Conservation (phyloP, 2,329 filamentous ascomycete species). For the Ophiognomonia clavigignenti-juglandacearum region DNA sequence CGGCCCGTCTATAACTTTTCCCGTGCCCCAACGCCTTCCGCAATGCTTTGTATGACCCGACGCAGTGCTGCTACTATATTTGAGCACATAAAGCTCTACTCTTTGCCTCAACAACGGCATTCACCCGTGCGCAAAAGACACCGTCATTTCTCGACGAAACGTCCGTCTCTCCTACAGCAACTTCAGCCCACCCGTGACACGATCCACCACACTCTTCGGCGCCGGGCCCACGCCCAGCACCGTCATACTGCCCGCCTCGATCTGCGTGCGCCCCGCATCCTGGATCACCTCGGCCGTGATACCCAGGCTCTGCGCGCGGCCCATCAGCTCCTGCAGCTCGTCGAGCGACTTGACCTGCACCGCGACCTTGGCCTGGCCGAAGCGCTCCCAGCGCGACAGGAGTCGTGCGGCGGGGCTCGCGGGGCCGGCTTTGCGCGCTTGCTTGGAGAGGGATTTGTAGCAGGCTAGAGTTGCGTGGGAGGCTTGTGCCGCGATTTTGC, state of each 20-base stretch:
- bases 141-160: not conserved
- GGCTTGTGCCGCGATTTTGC: conserved; percentile 95
- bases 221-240: conserved; percentile 81
- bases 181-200: conserved; percentile 81
- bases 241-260: conserved; percentile 86
- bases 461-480: conserved; percentile 95
- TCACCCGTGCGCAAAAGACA: not conserved
- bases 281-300: conserved; percentile 85
- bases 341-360: conserved; percentile 85
- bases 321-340: conserved; percentile 68
- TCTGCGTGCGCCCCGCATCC: conserved; percentile 96
- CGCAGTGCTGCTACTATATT: not conserved
- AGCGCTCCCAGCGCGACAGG: conserved; percentile 77
- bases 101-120: not conserved
- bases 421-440: conserved; percentile 42
- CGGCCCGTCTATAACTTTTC: not conserved
- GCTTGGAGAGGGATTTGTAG: conserved; percentile 74
- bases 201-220: conserved; percentile 80
- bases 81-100: not conserved
- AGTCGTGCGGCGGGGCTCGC: conserved; percentile 54
- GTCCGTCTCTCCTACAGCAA: conserved; percentile 54
- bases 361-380: conserved; percentile 90
- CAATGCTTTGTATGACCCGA: too few relatives aligned
- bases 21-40: conserved; percentile 10
- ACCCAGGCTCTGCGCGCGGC: conserved; percentile 75